A percentile compares a stretch with the other conserved stretches of the same genome.
These are phyloP conservation scores for Geotrichum citri-aurantii DNA, from an alignment of 1,139 yeast species.

Conservation along the genomic window DNA sequence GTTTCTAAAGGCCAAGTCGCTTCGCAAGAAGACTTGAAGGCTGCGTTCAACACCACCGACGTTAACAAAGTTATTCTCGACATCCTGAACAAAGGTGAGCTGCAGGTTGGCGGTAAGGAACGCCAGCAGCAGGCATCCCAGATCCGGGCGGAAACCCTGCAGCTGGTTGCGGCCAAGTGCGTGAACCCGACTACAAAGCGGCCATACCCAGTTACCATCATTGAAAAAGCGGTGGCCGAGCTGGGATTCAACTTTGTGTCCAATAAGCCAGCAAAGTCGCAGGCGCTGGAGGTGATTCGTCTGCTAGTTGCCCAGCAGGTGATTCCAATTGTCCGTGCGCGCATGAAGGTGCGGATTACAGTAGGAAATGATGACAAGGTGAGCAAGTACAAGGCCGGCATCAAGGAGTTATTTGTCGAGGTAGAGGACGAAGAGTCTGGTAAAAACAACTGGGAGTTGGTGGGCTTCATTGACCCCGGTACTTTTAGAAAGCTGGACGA, in stretches of 20 bases:
- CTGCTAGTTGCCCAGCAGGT: slow-evolving; percentile 69
- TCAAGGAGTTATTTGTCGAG: slow-evolving; percentile 48
- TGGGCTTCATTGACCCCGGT: slow-evolving; percentile 84
- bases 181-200: slow-evolving; percentile 85
- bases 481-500: slow-evolving; percentile 67
- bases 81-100: slow-evolving; percentile 83
- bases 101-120: slow-evolving; percentile 91
- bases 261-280: slow-evolving; percentile 76
- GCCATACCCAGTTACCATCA: slow-evolving; percentile 91
- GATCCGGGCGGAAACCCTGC: slow-evolving; percentile 76
- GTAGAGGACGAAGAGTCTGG: slow-evolving; percentile 49
- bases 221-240: slow-evolving; percentile 78
- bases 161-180: slow-evolving; percentile 81
- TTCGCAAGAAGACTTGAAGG: slow-evolving; percentile 71
- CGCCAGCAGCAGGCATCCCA: slow-evolving; percentile 70
- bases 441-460: slow-evolving; percentile 50
- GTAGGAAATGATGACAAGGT: slow-evolving; percentile 44
- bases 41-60: slow-evolving; percentile 71
- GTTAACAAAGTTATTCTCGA: slow-evolving; percentile 69
- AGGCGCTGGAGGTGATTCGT: slow-evolving; percentile 88
- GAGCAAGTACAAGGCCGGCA: slow-evolving; percentile 45
- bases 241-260: slow-evolving; percentile 75
- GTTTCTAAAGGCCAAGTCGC: slow-evolving; percentile 96
- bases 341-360: slow-evolving; percentile 73
- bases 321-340: slow-evolving; percentile 90